Base-by-base conservation (phyloP, 768 basidiomycete genomes). In the Lactarius hengduanensis region DNA sequence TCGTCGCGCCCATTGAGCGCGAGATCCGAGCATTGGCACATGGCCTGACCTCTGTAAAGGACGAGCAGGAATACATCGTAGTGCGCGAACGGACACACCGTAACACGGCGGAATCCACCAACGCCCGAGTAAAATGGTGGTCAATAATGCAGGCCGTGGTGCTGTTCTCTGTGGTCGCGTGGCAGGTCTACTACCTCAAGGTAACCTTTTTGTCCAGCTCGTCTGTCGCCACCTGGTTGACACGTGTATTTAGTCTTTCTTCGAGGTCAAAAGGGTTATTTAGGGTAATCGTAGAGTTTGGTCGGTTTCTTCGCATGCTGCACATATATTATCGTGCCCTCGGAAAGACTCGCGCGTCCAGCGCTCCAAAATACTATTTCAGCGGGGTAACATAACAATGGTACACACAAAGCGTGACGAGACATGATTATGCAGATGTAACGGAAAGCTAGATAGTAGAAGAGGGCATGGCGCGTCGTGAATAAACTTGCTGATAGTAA, bases 81-180 rank as follows among this genome's bases (percentile, higher is more conserved):
- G 88, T 98, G 34, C 85, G 97, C 59, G 97, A 99, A 77, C 84
- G 84, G 66, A 89, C 89, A 50, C 97, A 99, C 77, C 83, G 97
- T 62, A 93, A 98, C 76, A 99, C 97, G 59, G 90, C 93, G 10
- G 92, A 92, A 81, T 96, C 86, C 1, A 93, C 92, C 22, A 98
- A 98, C 75, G 84, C 90, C 45, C 87, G 97, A 45, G 96, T 99
- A 61, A 98, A 98, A 79, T 98, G 94, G 94, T 99, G 97, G 97
- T 96, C 94, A 2, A 88, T 99, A 67, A 75, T 94, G 8, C 97
- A 99, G 76, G 83, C 91, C 4, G 74, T 92, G 47, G 90, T 98
- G 26, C 79, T 98, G 64, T 91, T 98, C 74, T 81, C 86, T 3
- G 90, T 97, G 0, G 96, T 97, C 62, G 96, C 85, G 54, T 98